Evolutionary conservation across 2,329 filamentous ascomycete genomes (phyloP).

Genomic region (Golovinomyces cichoracearum): DNA sequence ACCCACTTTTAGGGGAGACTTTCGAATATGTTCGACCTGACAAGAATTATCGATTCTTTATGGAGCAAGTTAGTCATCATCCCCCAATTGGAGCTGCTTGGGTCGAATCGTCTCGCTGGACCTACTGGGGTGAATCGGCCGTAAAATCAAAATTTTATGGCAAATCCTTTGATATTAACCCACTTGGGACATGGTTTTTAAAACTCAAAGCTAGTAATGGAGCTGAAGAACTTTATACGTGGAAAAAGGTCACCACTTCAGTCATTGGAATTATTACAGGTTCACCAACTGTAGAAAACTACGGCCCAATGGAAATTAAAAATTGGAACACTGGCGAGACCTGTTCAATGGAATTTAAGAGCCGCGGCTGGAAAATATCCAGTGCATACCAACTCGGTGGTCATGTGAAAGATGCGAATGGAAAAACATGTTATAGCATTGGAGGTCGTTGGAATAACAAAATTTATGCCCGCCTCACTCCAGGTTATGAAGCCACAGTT

Average conservation of each 20-base stretch:
- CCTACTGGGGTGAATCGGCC: conserved; percentile 87
- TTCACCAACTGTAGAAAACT: conserved; percentile 91
- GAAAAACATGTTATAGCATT: conserved; percentile 66
- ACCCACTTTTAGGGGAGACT: conserved; percentile 82
- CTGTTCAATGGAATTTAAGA: conserved; percentile 78
- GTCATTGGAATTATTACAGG: conserved; percentile 98
- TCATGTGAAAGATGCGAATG: conserved; percentile 54
- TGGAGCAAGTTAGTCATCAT: conserved; percentile 95
- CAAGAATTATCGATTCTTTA: conserved; percentile 94
- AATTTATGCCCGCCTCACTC: conserved; percentile 77
- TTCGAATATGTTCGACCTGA: conserved; percentile 91
- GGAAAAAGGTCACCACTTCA: conserved; percentile 95
- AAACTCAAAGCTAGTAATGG: conserved; percentile 53
- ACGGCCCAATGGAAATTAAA: conserved; percentile 87
- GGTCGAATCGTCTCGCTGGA: conserved; percentile 82
- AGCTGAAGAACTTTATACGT: conserved; percentile 74
- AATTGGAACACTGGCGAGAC: conserved; percentile 90
- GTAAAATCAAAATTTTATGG: conserved; percentile 95
- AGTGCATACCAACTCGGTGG: conserved; percentile 74
- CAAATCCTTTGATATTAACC: conserved; percentile 91
- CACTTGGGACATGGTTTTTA: conserved; percentile 89
- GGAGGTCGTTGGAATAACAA: conserved; percentile 95
- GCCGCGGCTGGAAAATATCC: conserved; percentile 81
- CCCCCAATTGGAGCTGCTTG: conserved; percentile 81
- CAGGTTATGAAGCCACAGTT: conserved; percentile 58